Conservation (phyloP, 257 asterid genomes). For the Petunia secreta region DNA sequence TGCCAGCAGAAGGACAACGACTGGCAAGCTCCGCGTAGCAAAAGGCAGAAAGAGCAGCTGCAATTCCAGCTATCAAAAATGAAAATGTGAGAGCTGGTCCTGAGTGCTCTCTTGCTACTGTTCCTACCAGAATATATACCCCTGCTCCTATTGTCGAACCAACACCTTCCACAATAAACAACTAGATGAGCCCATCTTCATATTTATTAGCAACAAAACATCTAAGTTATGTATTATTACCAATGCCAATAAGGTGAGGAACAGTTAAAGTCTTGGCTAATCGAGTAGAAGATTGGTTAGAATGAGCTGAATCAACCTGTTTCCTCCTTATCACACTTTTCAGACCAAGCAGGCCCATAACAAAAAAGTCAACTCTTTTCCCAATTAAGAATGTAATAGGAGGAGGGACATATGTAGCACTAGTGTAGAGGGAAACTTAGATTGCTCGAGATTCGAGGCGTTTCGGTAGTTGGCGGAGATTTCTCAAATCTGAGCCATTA, state of each 20-base stretch:
- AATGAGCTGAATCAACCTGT: slow-evolving; percentile 74
- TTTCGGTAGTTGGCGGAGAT: too few relatives aligned
- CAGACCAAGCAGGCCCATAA: slow-evolving; percentile 30
- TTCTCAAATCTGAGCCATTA: too few relatives aligned
- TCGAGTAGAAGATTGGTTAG: slow-evolving; percentile 37
- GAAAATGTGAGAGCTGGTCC: slow-evolving; percentile 90
- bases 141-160: slow-evolving; percentile 96
- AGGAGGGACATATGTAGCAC: too few relatives aligned
- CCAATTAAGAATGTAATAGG: too few relatives aligned
- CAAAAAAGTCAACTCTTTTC: slow-evolving; percentile 26
- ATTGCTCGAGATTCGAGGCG: too few relatives aligned
- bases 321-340: slow-evolving; percentile 79
- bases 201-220: background rate
- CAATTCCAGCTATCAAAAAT: slow-evolving; percentile 84
- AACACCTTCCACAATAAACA: slow-evolving; percentile 71
- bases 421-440: too few relatives aligned
- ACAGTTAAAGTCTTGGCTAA: slow-evolving; percentile 74
- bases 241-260: slow-evolving; percentile 87
- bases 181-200: too few relatives aligned
- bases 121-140: slow-evolving; percentile 91
- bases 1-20: slow-evolving; percentile 97
- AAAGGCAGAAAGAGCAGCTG: slow-evolving; percentile 94
- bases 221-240: too few relatives aligned
- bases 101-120: slow-evolving; percentile 94
- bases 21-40: slow-evolving; percentile 93